Evolutionary conservation across 2,329 filamentous ascomycete genomes (phyloP), one percentile per base, ranked within the genome.

Genomic region (Rugonectria rugulosa): DNA sequence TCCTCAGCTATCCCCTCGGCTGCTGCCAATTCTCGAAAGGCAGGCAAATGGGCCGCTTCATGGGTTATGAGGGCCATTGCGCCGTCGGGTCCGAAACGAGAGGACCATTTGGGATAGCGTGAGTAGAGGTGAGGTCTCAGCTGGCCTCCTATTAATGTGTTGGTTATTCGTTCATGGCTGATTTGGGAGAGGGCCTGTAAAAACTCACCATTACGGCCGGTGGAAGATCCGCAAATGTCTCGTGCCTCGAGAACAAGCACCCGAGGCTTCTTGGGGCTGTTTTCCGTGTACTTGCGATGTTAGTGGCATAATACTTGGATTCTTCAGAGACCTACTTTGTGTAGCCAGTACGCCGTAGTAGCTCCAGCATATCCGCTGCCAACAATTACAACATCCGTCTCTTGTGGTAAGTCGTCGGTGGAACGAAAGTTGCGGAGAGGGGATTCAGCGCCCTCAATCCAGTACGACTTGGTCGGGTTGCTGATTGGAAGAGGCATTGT

Each of bases 391-490:
- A 53, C 5, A n/a, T 56, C 53, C 9, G 36, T 34, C 36, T 56
- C 29, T 11, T 10, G 40, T 42, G 48, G 47, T 6, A 56, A 17
- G 9, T 32, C 42, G 20, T 42, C 26, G 6, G 47, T 32, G 21
- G 53, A 52, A 9, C 48, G 53, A 42, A 52, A 51, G 47, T 56
- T 23, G 34, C 42, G 42, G 9, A 56, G 53, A 34, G 53, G 48
- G 4, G 53, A 56, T 15, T 45, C 36, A 23, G 47, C 53, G 23
- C 27, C 53, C 21, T 56, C 53, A 19, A 56, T 56, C 53, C 53
- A 56, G 36, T 47, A 56, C 10, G 53, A 56, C 42, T 56, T 56
- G 10, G 53, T 56, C 15, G 53, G 53, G 36, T 56, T 56, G 27
- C 19, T n/a, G 14, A 56, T 53, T 47, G 53, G 53, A 15, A 56